Base-by-base conservation (phyloP, 1,139 yeast genomes). In the Hansenula sp. region DNA sequence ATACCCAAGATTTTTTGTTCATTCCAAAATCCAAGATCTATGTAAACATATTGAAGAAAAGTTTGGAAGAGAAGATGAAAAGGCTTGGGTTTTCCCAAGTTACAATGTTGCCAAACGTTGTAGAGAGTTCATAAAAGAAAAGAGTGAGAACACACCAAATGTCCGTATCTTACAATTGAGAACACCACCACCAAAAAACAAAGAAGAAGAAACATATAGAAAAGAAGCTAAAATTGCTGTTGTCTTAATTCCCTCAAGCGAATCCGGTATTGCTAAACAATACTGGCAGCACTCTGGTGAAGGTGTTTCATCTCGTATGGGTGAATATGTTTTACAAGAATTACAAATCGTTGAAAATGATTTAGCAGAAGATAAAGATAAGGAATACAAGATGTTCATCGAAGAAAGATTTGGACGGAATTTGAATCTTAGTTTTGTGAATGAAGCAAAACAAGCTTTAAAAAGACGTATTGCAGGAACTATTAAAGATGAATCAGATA, bases 231-330 rank as follows among this genome's bases (percentile, higher is more conserved):
- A 76, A 41, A 76, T 91, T 45, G 86, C 93, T 0, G 86, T 81
- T 28, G 88, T 89, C 3, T 85, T 93, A 54, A 83, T 84, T 56
- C 88, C 88, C 0, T 69, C 72, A 3, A 59, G 66, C 3, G 78
- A 76, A 41, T 58, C 52, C 34, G 80, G 71, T 1, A 61, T 85
- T 6, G 93, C 94, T 30, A 90, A 89, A 61, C 81, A 80, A 55
- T 93, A 87, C 66, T 93, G 99, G 99, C 97, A 91, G 61, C 97
- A 91, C 58, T 73, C 96, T 0, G 99, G 99, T 29, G 98, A 93
- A 63, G 96, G 96, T 12, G 78, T 93, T 36, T 87, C 96, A 17
- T 87, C 96, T 11, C 71, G 98, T 57, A 70, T 84, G 65, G 97
- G 91, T 1, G 97, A 91, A 62, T 93, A 88, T 58, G 79, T 87